These are phyloP conservation scores for Pseudogymnoascus sp. DNA, from an alignment of 2,329 filamentous ascomycete species.

Conservation along the genomic window DNA sequence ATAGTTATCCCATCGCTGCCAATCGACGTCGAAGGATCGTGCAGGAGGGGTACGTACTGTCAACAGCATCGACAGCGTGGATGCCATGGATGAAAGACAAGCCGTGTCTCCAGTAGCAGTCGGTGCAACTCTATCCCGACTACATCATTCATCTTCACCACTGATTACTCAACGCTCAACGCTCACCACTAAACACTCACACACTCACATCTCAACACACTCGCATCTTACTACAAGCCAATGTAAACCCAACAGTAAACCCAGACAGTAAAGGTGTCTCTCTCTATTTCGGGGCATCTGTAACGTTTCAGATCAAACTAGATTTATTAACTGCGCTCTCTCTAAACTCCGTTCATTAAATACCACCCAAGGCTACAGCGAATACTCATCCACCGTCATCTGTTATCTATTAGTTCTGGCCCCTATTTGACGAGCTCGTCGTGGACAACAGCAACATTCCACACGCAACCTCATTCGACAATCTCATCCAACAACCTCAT, in stretches of 20 bases:
- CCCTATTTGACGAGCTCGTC: too few relatives aligned
- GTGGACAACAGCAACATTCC: too few relatives aligned
- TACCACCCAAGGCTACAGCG: background rate
- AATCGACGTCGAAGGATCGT: background rate
- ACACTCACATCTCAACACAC: background rate
- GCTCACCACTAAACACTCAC: background rate
- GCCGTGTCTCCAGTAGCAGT: background rate
- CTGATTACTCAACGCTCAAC: background rate
- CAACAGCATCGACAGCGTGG: background rate
- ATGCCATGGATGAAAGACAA: background rate
- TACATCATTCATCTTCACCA: background rate
- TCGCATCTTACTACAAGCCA: background rate
- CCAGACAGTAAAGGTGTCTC: background rate
- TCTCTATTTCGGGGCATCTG: background rate
- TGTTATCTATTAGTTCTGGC: background rate
- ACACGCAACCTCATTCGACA: too few relatives aligned
- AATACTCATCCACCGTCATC: background rate
- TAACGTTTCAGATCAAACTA: background rate
- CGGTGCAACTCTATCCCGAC: slow-evolving; percentile 3
- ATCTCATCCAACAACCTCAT: too few relatives aligned
- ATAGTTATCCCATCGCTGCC: background rate
- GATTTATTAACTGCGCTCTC: background rate
- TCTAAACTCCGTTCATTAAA: background rate
- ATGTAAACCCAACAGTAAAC: background rate
- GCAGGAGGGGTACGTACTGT: background rate